phyloP scores from a whole-genome alignment of 2,329 filamentous ascomycete species.

The Verticillium longisporum region DNA sequence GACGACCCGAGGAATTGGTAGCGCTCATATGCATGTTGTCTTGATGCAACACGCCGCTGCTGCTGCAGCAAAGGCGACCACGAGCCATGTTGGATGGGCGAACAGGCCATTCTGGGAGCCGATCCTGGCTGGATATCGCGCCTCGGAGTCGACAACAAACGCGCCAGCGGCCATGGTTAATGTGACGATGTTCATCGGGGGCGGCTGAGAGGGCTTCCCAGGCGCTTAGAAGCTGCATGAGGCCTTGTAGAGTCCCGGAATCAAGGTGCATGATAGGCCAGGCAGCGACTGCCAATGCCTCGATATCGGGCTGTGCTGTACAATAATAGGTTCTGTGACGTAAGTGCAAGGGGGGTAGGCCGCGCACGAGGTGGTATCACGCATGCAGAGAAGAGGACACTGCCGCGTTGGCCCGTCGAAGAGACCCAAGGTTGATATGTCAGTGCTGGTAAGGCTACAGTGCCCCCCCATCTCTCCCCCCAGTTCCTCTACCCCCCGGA shows the following conservation, averaged over 20 bases:
- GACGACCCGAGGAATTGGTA: neutral
- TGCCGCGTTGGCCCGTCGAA: neutral
- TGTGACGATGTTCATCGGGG: neutral
- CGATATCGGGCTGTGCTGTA: neutral
- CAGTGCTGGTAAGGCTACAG: neutral
- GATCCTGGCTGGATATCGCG: neutral
- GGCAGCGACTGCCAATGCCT: neutral
- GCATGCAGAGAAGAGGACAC: neutral
- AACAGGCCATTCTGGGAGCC: neutral
- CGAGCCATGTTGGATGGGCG: neutral
- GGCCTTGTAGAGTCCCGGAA: neutral
- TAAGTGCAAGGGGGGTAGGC: neutral
- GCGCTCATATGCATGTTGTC: neutral
- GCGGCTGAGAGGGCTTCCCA: constrained; percentile 1
- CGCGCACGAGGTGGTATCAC: neutral
- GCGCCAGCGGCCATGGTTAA: neutral
- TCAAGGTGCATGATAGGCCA: neutral
- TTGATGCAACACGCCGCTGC: neutral
- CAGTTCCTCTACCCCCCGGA: neutral
- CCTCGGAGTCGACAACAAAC: neutral
- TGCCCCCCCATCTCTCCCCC: no score
- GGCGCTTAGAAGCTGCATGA: constrained; percentile 1
- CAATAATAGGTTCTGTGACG: neutral
- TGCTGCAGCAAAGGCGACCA: neutral
- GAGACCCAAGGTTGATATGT: neutral